Conservation (phyloP, 1,139 yeast species). For the Taiozyma sp. region DNA sequence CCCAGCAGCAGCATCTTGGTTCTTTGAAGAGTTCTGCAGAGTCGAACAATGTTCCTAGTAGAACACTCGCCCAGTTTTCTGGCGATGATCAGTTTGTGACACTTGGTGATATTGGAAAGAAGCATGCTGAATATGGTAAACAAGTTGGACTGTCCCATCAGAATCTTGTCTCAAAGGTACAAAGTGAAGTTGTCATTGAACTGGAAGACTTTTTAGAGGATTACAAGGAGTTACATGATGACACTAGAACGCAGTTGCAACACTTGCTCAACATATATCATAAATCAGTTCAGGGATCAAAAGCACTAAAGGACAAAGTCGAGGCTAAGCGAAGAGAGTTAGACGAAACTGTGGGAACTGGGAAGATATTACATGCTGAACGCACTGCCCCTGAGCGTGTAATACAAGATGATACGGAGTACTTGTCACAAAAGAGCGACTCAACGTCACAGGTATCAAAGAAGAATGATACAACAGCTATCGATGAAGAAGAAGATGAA, state of each 20-base stretch:
- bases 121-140: conserved; percentile 5
- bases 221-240: conserved; percentile 9
- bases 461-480: conserved; percentile 5
- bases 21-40: not conserved
- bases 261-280: conserved; percentile 11
- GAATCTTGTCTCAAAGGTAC: conserved; percentile 6
- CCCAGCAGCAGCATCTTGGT: conserved; percentile 8
- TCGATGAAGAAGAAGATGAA: conserved; percentile 17
- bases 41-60: not conserved
- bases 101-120: conserved; percentile 4
- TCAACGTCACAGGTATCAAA: not conserved
- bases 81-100: conserved; percentile 2
- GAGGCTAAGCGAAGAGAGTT: conserved; percentile 10
- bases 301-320: conserved; percentile 9
- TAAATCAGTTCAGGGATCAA: conserved; percentile 7
- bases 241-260: conserved; percentile 7
- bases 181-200: conserved; percentile 11
- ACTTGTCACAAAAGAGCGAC: not conserved
- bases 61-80: not conserved
- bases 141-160: conserved; percentile 6
- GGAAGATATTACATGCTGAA: not conserved
- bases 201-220: conserved; percentile 21
- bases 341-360: conserved; percentile 10
- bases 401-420: conserved; percentile 3
- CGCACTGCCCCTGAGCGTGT: not conserved